Evolutionary conservation across 2,329 filamentous ascomycete species (phyloP), one percentile per base, ranked within the genome.

Genomic region (Aspergillus ruber): DNA sequence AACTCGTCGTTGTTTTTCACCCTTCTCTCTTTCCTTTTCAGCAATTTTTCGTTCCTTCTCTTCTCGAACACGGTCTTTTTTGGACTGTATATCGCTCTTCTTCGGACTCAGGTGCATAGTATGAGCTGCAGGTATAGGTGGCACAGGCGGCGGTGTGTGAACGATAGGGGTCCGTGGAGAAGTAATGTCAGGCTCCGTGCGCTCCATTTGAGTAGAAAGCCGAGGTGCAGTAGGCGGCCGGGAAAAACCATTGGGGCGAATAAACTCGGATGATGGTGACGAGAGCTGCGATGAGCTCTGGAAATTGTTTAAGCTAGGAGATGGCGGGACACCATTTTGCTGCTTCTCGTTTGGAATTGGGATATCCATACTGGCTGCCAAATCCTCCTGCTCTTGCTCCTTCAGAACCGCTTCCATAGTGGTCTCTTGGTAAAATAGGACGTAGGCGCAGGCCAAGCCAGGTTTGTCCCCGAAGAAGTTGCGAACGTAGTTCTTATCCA

Each of bases 391-490:
- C 59, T 94, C 90, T 64, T 94, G 86, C 68, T 97, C 90, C 48
- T 83, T 84, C 60, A 80, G 74, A 59, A 85, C 76, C 2, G 80
- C 81, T 61, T 86, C 83, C 21, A 83, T 64, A 0, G 82, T 86
- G 2, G 83, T 97, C 68, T 98, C 91, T 66, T 96, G 93, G 70
- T 98, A 98, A 68, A 98, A 98, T 8, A 98, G 75, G 13, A 98
- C 90, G 61, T 98, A 98, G 25, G 93, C 93, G 59, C 90, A 96
- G 8, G 93, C 93, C 67, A 94, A 82, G 3, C 89, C 90, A 0
- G 86, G 85, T 61, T 87, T 89, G 64, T 96, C 93, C 13, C 93
- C 93, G 60, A 98, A 98, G 71, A 98, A 98, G 66, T 95, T 96
- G 55, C 86, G 82, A 33, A 98, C 93, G 62, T 94, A 98, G 63